Conservation (phyloP, 2,329 filamentous ascomycete species). For the Aspergillus felis region DNA sequence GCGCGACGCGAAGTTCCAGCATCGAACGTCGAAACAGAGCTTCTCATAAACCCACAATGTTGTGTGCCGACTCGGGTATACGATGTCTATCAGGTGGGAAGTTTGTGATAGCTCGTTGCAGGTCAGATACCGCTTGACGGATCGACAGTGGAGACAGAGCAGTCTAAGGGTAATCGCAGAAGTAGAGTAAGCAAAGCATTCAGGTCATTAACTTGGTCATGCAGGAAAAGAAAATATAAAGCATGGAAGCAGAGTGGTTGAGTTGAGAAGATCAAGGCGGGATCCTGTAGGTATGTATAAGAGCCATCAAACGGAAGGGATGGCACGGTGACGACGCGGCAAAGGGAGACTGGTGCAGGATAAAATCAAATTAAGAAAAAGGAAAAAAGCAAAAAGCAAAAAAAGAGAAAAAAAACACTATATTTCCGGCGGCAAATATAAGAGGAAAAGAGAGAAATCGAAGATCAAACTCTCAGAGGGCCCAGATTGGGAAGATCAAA, state of each 20-base stretch:
- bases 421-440: not conserved
- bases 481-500: slow-evolving; percentile 2
- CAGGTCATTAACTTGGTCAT: slow-evolving; percentile 16
- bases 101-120: too few species aligned
- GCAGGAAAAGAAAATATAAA: slow-evolving; percentile 7
- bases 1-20: slow-evolving; percentile 19
- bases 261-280: not conserved
- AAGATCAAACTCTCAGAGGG: not conserved
- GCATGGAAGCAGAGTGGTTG: slow-evolving; percentile 3
- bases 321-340: slow-evolving; percentile 20
- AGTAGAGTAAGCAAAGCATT: slow-evolving; percentile 10
- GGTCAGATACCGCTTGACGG: too few species aligned
- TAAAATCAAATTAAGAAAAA: not conserved
- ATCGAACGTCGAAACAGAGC: slow-evolving; percentile 15
- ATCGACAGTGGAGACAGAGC: slow-evolving; percentile 4
- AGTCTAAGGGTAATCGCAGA: slow-evolving; percentile 14
- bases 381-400: not conserved
- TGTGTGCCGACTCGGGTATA: not conserved
- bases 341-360: slow-evolving; percentile 19
- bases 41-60: not conserved
- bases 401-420: not conserved
- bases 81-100: too few species aligned
- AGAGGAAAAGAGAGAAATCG: slow-evolving; percentile 1
- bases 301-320: slow-evolving; percentile 23
- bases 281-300: slow-evolving; percentile 18